Evolutionary conservation across 305 asterid species (phyloP).

Genomic region (Fraxinus greggii): DNA sequence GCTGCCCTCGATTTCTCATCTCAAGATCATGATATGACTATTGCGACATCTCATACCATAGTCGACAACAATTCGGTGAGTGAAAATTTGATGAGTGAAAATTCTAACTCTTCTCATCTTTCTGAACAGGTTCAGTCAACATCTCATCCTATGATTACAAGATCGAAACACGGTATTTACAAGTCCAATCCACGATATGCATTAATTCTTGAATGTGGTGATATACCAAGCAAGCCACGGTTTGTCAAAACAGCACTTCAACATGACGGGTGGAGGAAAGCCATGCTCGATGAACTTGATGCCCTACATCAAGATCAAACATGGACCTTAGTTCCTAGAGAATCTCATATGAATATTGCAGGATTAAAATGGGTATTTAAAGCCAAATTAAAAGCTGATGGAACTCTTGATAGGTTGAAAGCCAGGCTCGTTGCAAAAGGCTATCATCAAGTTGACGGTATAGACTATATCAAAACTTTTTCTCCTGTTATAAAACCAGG

Average conservation of each 20-base stretch:
- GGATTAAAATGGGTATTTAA: slow-evolving; percentile 15
- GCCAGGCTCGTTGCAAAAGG: not conserved
- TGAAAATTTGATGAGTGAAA: not conserved
- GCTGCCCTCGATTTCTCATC: not conserved
- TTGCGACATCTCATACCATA: not conserved
- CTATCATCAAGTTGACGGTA: not conserved
- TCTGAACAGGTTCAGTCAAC: not conserved
- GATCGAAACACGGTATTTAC: not conserved
- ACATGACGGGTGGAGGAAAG: not conserved
- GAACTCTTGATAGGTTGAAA: not conserved
- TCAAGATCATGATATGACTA: not conserved
- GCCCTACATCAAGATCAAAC: slow-evolving; percentile 9
- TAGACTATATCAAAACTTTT: not conserved
- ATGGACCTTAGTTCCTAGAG: not conserved
- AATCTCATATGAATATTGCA: not conserved
- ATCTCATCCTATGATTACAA: not conserved
- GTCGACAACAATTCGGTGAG: not conserved
- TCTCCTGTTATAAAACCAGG: not conserved
- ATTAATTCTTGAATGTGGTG: not conserved
- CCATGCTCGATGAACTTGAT: slow-evolving; percentile 4
- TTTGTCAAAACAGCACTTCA: not conserved
- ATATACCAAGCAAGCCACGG: not conserved
- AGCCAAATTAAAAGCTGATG: not conserved
- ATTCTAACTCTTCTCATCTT: not conserved
- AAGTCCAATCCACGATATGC: not conserved